Base-by-base conservation (phyloP, 225 moss, liverwort and hornwort genomes). In the Bryum argenteum region DNA sequence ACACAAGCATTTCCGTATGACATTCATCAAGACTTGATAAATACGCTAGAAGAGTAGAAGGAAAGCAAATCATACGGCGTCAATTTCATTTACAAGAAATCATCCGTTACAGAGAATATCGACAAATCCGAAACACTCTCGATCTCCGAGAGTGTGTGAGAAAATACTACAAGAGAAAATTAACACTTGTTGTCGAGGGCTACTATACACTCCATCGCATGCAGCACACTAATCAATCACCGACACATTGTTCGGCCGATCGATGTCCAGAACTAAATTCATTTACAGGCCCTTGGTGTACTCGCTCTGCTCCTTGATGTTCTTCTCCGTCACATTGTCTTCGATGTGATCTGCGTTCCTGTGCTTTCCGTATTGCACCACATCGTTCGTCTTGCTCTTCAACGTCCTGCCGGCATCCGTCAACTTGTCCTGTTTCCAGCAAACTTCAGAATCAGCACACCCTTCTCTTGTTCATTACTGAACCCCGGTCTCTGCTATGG, bases 361-460 rank as follows among this genome's bases (percentile, higher is more conserved):
- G 0, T 86, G n/a, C 0, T 4, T 0, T 0, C 82, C 86, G 0
- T 86, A 86, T 9, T 67, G 56, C 13, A 86, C 86, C 50, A 86
- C 82, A 0, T 80, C 80, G 6, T 86, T 80, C 2, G 83, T 86
- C 56, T 86, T 86, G 53, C 86, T 86, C 83, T 83, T 86, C 80
- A 86, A 58, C 10, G 83, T 86, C 75, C 86, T 75, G 1, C 83
- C 86, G 4, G 80, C 83, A 9, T 86, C 82, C 57, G 63, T 42
- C 78, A 82, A n/a, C 67, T 82, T 82, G 0, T 82, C 71, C 82
- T 82, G 66, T 5, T n/a, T 0, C 33, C 5, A 33, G 33, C 5
- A 33, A 33, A 33, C 33, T 33, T 33, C 33, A 33, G 33, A 33
- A 6, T 6, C 7, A 33, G 33, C 33, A 33, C 33, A 33, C 33